Evolutionary conservation across 306 rosid genomes (phyloP), one percentile per base, ranked within the genome.

Genomic region (Sicyos baderoa): DNA sequence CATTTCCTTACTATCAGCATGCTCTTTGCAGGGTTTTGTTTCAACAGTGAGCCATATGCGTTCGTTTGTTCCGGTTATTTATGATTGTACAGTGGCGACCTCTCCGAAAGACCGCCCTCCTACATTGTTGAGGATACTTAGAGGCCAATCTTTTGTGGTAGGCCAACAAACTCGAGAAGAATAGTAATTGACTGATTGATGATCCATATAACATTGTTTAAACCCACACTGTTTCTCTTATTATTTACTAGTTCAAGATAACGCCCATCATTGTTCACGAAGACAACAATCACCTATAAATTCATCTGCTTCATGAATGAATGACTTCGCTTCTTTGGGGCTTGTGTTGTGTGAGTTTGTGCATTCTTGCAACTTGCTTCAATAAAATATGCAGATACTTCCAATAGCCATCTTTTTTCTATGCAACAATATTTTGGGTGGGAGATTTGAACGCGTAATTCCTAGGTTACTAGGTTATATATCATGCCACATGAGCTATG

Each of bases 1-100:
- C 19, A 18, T 52, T 5, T 23, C 45, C 29, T 52, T 5, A 42
- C 27, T 4, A 56, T 58, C 70, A 53, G 47, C 74, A 9, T 53
- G 68, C 17, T 66, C 50, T 64, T 52, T 77, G 48, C 78, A 89
- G 96, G 97, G 97, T 55, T 89, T 92, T 86, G 92, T 92, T 71
- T 53, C 96, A 52, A 86, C 89, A 11, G 91, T 89, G 18, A 16
- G 45, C 22, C 77, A 83, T 21, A 78, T 80, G 72, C 86, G 96
- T 23, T 50, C 75, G 32, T 84, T 74, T 59, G 79, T 89, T 76
- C 95, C 89, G 29, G 96, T 86, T 55, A 81, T 92, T 71, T 92
- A 92, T 78, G 92, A 92, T 74, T 89, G 90, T 72, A 92, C 97
- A n/a, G 74, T 87, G 54, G 87, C 81, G 8, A 74, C 85, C 80